A percentile compares a stretch with the other conserved stretches of the same genome.
phyloP scores from a whole-genome alignment of 768 basidiomycete genomes.

The Pilatotrama ljubarskyi region DNA sequence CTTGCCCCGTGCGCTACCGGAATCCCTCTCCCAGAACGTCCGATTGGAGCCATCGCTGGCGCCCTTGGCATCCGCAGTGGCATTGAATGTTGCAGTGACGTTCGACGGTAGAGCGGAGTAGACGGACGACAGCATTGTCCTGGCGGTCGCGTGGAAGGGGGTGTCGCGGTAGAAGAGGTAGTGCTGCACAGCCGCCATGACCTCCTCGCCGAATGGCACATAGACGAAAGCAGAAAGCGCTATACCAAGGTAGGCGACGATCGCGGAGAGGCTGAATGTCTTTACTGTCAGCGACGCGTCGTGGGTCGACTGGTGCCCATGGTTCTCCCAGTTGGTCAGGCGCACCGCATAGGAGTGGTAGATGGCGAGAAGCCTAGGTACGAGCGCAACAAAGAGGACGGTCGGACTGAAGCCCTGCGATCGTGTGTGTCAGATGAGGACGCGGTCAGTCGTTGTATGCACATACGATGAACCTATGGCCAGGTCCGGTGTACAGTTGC shows the following conservation, averaged over 20 bases:
- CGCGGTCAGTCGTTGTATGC: neutral
- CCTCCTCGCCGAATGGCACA: constrained; percentile 86
- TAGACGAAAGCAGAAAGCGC: constrained; percentile 94
- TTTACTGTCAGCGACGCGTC: constrained; percentile 84
- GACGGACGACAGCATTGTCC: constrained; percentile 20
- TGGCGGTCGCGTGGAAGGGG: constrained; percentile 8
- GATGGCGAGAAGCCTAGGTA: constrained; percentile 75
- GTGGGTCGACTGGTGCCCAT: constrained; percentile 75
- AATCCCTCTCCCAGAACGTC: constrained; percentile 55
- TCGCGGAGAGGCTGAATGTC: constrained; percentile 83
- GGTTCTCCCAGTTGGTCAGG: constrained; percentile 91
- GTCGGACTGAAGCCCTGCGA: constrained; percentile 78
- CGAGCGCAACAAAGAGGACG: constrained; percentile 73
- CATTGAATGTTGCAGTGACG: constrained; percentile 29
- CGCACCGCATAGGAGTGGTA: constrained; percentile 68
- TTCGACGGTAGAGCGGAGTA: constrained; percentile 20
- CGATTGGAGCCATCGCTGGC: constrained; percentile 19
- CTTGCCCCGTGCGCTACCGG: constrained; percentile 51
- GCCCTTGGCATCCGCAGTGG: constrained; percentile 33
- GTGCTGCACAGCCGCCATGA: constrained; percentile 59
- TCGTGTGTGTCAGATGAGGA: neutral
- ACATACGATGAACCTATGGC: constrained; percentile 74
- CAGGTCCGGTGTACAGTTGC: constrained; percentile 85
- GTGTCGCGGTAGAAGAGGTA: constrained; percentile 27
- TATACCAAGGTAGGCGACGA: constrained; percentile 92